Conservation (phyloP, 2,329 filamentous ascomycete species). For the Coniochaeta sp. region DNA sequence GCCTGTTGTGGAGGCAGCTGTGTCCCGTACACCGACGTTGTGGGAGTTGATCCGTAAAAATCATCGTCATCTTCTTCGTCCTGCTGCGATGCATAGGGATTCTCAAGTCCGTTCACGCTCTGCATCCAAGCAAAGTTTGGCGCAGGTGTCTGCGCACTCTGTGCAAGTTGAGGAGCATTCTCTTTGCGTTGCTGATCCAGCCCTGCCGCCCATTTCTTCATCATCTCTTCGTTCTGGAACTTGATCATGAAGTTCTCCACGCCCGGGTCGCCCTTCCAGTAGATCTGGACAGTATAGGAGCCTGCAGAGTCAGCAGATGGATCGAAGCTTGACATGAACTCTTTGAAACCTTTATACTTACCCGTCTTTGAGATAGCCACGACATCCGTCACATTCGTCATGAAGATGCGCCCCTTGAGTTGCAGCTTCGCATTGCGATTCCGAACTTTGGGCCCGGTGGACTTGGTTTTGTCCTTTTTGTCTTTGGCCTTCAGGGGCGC, state of each 20-base stretch:
- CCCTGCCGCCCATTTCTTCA: conserved; percentile 84
- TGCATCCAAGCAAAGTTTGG: conserved; percentile 78
- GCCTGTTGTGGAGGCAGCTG: conserved; percentile 14
- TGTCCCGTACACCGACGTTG: conserved; percentile 25
- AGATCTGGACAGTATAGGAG: conserved; percentile 89
- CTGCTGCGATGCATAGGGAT: conserved; percentile 67
- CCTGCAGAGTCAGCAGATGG: conserved; percentile 44
- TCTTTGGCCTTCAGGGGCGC: conserved; percentile 77
- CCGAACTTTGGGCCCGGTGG: conserved; percentile 45
- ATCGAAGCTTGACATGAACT: background rate
- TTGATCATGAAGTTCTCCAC: conserved; percentile 96
- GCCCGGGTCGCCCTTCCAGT: conserved; percentile 94
- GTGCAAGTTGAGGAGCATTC: conserved; percentile 40
- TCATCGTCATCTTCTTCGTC: conserved; percentile 56
- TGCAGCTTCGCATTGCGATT: conserved; percentile 76
- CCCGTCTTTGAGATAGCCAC: conserved; percentile 80
- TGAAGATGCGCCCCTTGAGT: conserved; percentile 95
- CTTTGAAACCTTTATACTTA: conserved; percentile 33
- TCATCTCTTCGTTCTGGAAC: conserved; percentile 82
- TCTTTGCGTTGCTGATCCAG: conserved; percentile 70
- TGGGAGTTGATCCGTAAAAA: conserved; percentile 14
- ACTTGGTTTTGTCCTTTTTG: conserved; percentile 59
- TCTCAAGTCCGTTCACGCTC: conserved; percentile 58
- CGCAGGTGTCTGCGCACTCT: conserved; percentile 40
- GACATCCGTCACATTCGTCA: conserved; percentile 98